These are phyloP conservation scores for Jamesozyma piceae DNA, from an alignment of 805 yeast genomes.

Conservation along the genomic window DNA sequence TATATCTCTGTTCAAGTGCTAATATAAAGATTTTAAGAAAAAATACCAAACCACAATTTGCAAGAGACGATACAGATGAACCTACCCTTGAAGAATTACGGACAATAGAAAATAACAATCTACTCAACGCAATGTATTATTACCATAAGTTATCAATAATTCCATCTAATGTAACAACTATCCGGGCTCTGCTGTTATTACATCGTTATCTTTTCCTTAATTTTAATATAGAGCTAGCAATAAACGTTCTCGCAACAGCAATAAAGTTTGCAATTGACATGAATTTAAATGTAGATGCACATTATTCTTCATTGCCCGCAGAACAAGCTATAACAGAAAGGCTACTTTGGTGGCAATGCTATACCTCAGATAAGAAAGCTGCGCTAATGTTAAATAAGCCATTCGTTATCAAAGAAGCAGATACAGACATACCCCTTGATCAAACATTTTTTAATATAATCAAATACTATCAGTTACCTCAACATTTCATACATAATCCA, in stretches of 20 bases:
- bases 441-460: constrained; percentile 15
- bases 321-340: constrained; percentile 34
- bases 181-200: constrained; percentile 45
- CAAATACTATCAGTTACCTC: constrained; percentile 7
- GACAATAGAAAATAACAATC: constrained; percentile 24
- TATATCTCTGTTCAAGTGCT: constrained; percentile 18
- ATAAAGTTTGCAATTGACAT: constrained; percentile 47
- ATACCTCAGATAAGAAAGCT: constrained; percentile 15
- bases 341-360: constrained; percentile 41
- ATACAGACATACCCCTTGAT: constrained; percentile 19
- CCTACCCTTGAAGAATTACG: constrained; percentile 19
- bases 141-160: constrained; percentile 42
- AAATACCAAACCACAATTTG: constrained; percentile 11
- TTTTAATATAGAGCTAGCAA: constrained; percentile 35
- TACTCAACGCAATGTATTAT: constrained; percentile 40
- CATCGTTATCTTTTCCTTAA: constrained; percentile 31
- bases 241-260: constrained; percentile 37
- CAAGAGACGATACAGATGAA: constrained; percentile 16
- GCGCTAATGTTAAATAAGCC: constrained; percentile 18
- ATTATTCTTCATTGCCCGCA: constrained; percentile 30
- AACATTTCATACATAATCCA: constrained; percentile 3
- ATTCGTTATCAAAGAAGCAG: constrained; percentile 16
- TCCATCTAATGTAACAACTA: constrained; percentile 43
- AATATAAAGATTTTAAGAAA: constrained; percentile 10
- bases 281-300: constrained; percentile 44